Conservation (phyloP, 2,329 filamentous ascomycete species). For the Claviceps capensis region DNA sequence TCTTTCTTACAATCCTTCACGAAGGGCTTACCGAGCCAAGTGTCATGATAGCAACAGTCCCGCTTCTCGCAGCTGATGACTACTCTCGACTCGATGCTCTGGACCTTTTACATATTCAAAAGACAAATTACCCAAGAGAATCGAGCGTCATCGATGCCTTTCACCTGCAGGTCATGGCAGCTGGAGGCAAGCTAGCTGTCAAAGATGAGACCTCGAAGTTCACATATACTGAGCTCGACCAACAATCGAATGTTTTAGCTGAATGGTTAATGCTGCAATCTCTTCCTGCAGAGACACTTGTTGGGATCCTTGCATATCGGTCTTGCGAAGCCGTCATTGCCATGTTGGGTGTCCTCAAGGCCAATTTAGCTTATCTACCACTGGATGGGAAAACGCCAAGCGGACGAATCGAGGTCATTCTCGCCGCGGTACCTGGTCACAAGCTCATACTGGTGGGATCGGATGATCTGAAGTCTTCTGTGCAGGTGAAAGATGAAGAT, state of each 20-base stretch:
- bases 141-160: slow-evolving; percentile 1
- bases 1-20: background rate
- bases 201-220: background rate
- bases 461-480: background rate
- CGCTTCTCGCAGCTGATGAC: background rate
- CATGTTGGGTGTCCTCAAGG: slow-evolving; percentile 13
- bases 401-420: slow-evolving; percentile 9
- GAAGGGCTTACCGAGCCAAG: background rate
- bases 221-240: background rate
- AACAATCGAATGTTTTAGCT: background rate
- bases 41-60: background rate
- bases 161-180: background rate
- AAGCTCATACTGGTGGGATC: slow-evolving; percentile 7
- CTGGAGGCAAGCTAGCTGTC: background rate
- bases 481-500: background rate
- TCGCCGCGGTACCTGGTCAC: slow-evolving; percentile 6
- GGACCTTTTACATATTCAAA: background rate
- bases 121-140: background rate
- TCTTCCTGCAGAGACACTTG: background rate
- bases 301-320: background rate
- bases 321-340: slow-evolving; percentile 5
- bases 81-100: background rate
- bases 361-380: slow-evolving; percentile 14
- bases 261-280: background rate
- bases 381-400: slow-evolving; percentile 11